phyloP scores from a whole-genome alignment of 2,329 filamentous ascomycete species.

The Decorospora gaudefroyi region DNA sequence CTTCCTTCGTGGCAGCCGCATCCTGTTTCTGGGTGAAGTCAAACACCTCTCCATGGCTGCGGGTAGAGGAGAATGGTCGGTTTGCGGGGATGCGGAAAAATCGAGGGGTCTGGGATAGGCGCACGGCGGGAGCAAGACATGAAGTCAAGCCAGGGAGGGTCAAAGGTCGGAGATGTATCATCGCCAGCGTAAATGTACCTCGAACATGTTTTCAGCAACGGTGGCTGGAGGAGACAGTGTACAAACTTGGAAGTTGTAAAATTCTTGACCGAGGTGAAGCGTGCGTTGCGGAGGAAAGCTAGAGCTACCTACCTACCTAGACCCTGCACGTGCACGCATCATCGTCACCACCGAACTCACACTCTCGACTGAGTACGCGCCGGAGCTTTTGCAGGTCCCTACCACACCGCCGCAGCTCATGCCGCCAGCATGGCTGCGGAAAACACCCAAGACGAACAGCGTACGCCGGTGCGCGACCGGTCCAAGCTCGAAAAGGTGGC shows the following conservation, averaged over 20 bases:
- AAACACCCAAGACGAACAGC: slow-evolving; percentile 40
- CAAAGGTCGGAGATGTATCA: slow-evolving; percentile 31
- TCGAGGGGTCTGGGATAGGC: slow-evolving; percentile 7
- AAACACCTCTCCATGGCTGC: slow-evolving; percentile 22
- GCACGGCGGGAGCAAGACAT: slow-evolving; percentile 24
- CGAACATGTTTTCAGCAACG: slow-evolving; percentile 24
- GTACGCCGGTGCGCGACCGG: slow-evolving; percentile 41
- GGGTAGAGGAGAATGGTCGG: slow-evolving; percentile 23
- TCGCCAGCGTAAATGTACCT: slow-evolving; percentile 23
- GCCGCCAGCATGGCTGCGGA: slow-evolving; percentile 50
- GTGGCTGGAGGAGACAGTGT: neutral
- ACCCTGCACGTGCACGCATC: too few species aligned
- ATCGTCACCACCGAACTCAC: slow-evolving; percentile 29
- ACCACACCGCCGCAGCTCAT: slow-evolving; percentile 41
- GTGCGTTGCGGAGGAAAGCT: slow-evolving; percentile 18
- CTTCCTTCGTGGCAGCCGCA: slow-evolving; percentile 15
- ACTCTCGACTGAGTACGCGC: slow-evolving; percentile 26
- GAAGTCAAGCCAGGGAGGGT: slow-evolving; percentile 29
- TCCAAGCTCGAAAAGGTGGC: slow-evolving; percentile 21
- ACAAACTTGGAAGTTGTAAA: too few species aligned
- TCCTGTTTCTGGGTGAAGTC: slow-evolving; percentile 36
- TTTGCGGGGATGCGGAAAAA: slow-evolving; percentile 11
- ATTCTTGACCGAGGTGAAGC: slow-evolving; percentile 12
- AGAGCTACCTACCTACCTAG: too few species aligned
- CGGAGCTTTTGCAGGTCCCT: slow-evolving; percentile 26